Evolutionary conservation across 345 rosid species (phyloP).

Genomic region (Euphorbia pulcherrima): DNA sequence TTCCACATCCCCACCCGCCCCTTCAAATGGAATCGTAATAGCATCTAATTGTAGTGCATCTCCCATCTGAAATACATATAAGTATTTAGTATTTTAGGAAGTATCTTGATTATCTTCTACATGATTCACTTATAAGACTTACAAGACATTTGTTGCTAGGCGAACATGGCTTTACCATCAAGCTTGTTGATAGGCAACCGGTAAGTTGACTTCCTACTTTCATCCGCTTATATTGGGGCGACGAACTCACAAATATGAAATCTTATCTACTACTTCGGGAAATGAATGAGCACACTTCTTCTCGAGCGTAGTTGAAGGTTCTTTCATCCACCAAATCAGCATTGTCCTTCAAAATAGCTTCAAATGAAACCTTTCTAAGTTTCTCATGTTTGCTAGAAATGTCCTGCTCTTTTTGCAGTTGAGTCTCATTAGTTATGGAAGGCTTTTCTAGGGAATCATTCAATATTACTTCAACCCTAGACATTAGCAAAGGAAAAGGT

Average conservation of each 20-base stretch:
- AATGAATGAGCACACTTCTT: background rate
- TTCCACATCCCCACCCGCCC: background rate
- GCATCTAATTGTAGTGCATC: background rate
- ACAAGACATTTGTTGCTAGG: background rate
- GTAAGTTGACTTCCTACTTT: background rate
- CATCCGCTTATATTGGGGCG: background rate
- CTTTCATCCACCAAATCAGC: background rate
- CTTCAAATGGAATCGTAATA: background rate
- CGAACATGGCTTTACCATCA: background rate
- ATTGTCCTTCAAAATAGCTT: background rate
- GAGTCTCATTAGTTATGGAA: constrained; percentile 19
- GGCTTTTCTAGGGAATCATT: constrained; percentile 23
- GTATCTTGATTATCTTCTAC: background rate
- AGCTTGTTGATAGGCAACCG: background rate
- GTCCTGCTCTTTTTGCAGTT: constrained; percentile 23
- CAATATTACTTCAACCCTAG: too few species aligned
- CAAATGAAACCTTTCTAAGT: background rate
- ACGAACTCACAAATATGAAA: background rate
- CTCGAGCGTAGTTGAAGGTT: background rate
- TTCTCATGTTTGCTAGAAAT: background rate
- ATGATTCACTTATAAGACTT: background rate
- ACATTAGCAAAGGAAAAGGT: too few species aligned
- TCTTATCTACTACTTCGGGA: background rate
- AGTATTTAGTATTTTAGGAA: background rate
- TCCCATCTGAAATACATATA: background rate